Percentiles rank a stretch among this genome's conserved stretches.
Evolutionary conservation across 768 basidiomycete genomes (phyloP).

Genomic region (Amanita muscaria): DNA sequence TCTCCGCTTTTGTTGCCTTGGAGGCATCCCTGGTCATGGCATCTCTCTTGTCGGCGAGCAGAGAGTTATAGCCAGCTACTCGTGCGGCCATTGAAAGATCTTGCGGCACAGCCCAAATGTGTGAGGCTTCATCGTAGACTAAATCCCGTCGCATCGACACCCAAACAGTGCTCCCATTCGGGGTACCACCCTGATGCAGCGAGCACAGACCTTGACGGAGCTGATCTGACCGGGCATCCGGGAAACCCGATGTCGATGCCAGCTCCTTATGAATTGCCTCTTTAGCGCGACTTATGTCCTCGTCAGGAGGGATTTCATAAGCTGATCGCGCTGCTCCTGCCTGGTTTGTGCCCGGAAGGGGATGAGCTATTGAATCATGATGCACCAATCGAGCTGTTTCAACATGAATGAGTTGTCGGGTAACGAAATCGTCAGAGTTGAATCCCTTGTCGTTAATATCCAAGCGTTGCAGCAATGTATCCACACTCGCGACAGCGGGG

Average conservation of each 20-base stretch:
- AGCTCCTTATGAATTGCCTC: conserved; percentile 71
- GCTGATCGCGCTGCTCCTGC: conserved; percentile 63
- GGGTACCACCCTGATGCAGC: conserved; percentile 50
- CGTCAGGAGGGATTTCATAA: conserved; percentile 74
- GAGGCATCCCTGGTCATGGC: conserved; percentile 73
- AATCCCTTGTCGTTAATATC: conserved; percentile 38
- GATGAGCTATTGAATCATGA: conserved; percentile 83
- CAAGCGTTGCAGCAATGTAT: conserved; percentile 52
- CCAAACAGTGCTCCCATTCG: conserved; percentile 64
- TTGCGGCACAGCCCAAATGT: conserved; percentile 59
- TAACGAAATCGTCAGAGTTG: conserved; percentile 34
- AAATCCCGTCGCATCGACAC: conserved; percentile 54
- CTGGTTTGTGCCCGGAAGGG: conserved; percentile 77
- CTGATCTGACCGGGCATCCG: conserved; percentile 70
- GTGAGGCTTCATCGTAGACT: conserved; percentile 46
- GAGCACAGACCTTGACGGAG: conserved; percentile 69
- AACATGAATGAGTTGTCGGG: conserved; percentile 56
- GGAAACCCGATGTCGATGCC: conserved; percentile 73
- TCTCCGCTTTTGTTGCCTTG: conserved; percentile 80
- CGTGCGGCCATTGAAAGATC: conserved; percentile 51
- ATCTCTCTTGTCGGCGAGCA: conserved; percentile 57
- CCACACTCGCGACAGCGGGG: conserved; percentile 74
- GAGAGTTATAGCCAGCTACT: conserved; percentile 50
- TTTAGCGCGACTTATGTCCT: conserved; percentile 61
- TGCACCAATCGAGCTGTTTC: conserved; percentile 75